phyloP scores from a whole-genome alignment of 495 filamentous ascomycete genomes.

The Poronia punctata region DNA sequence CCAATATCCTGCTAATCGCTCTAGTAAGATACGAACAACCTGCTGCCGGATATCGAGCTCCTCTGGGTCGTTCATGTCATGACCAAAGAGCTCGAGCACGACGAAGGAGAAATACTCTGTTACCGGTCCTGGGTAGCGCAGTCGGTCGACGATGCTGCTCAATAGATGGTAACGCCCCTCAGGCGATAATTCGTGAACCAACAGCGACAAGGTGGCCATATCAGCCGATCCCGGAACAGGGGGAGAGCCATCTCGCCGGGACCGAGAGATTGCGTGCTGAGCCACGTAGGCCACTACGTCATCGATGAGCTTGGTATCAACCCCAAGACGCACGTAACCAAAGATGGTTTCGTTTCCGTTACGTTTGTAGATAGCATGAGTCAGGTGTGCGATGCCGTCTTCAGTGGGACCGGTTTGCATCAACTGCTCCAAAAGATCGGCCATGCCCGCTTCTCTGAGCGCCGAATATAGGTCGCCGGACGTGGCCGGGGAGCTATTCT shows the following conservation, averaged over 20 bases:
- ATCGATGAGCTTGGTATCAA: conserved; percentile 68
- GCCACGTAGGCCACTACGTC: conserved; percentile 80
- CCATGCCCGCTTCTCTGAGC: conserved; percentile 56
- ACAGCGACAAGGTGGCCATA: conserved; percentile 62
- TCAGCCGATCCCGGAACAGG: conserved; percentile 68
- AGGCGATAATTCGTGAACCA: conserved; percentile 65
- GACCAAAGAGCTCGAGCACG: conserved; percentile 78
- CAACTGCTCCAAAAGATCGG: conserved; percentile 59
- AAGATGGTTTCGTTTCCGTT: conserved; percentile 49
- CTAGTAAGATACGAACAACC: conserved; percentile 78
- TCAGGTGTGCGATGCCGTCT: conserved; percentile 62
- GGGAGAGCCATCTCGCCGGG: conserved; percentile 40
- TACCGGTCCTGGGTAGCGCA: conserved; percentile 80
- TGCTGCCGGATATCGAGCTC: conserved; percentile 80
- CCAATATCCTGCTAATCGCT: conserved; percentile 80
- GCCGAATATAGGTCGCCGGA: conserved; percentile 22
- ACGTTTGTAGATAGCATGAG: conserved; percentile 55
- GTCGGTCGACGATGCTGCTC: conserved; percentile 79
- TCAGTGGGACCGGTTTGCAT: conserved; percentile 56
- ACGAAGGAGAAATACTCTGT: conserved; percentile 92
- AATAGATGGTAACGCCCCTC: conserved; percentile 82
- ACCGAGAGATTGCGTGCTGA: conserved; percentile 51
- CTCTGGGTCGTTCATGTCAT: conserved; percentile 67
- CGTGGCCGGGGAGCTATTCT: no score
- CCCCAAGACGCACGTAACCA: conserved; percentile 55